phyloP scores from a whole-genome alignment of 345 rosid genomes.

The Brassica incana region DNA sequence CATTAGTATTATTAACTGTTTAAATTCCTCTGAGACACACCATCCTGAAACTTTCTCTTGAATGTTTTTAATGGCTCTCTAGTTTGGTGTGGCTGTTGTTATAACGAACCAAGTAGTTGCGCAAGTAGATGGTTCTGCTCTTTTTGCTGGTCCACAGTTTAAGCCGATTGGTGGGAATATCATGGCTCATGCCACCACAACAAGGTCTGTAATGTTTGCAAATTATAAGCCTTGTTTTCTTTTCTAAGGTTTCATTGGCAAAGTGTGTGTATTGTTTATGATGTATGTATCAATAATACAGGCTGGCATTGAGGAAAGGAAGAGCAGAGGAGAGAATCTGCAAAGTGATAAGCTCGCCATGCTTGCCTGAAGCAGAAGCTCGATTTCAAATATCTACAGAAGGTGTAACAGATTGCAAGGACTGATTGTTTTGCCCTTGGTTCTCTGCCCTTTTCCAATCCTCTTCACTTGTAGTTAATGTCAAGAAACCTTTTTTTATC shows the following conservation, averaged over 20 bases:
- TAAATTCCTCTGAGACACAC: conserved; percentile 1
- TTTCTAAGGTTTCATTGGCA: neutral
- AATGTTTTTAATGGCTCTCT: conserved; percentile 17
- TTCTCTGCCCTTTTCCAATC: neutral
- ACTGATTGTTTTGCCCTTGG: conserved; percentile 41
- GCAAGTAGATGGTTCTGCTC: conserved; percentile 96
- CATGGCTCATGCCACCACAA: conserved; percentile 99
- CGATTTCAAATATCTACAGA: conserved; percentile 82
- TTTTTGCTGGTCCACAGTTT: conserved; percentile 96
- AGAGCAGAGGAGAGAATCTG: conserved; percentile 97
- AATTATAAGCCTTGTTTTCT: neutral
- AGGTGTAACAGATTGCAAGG: conserved; percentile 88
- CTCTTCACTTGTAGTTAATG: conserved; percentile 11
- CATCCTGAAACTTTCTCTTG: neutral
- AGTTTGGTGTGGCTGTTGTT: conserved; percentile 97
- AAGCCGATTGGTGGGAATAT: conserved; percentile 97
- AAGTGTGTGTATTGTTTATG: neutral
- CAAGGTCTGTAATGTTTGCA: conserved; percentile 53
- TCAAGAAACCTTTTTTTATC: neutral
- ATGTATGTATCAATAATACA: conserved; percentile 20
- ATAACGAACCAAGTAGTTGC: conserved; percentile 97
- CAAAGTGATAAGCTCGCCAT: conserved; percentile 96
- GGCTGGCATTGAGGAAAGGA: conserved; percentile 89
- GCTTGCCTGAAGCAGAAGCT: conserved; percentile 91
- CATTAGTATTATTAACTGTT: conserved; percentile 42